Percentiles rank a stretch among this genome's conserved stretches.
Evolutionary conservation across 2,329 filamentous ascomycete species (phyloP).

Genomic region (Macrophomina pseudophaseolina): DNA sequence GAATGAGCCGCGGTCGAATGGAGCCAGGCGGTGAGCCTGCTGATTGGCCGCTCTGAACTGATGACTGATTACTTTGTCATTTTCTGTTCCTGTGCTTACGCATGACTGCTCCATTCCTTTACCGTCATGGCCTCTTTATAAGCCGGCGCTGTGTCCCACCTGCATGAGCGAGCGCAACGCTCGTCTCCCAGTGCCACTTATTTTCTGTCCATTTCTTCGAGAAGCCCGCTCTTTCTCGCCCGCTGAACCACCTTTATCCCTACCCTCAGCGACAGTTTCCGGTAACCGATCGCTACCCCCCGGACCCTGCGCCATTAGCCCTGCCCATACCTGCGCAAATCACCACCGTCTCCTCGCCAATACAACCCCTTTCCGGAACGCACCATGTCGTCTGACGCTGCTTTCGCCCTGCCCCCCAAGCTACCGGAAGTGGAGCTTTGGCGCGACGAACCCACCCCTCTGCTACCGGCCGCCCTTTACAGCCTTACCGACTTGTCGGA

Average conservation of each 20-base stretch:
- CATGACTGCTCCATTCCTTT: constrained; percentile 6
- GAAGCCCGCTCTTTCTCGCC: not conserved
- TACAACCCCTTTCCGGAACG: not conserved
- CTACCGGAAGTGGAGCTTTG: constrained; percentile 24
- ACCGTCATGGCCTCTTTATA: constrained; percentile 15
- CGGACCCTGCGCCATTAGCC: not conserved
- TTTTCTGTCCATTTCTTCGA: constrained; percentile 7
- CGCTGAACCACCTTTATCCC: not conserved
- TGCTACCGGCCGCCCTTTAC: constrained; percentile 26
- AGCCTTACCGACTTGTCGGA: constrained; percentile 6
- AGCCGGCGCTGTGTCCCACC: constrained; percentile 16
- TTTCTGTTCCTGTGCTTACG: constrained; percentile 14
- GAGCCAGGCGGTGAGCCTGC: not conserved
- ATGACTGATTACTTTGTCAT: not conserved
- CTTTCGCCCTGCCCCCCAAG: constrained; percentile 22
- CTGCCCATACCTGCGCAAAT: not conserved
- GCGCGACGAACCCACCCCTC: constrained; percentile 19
- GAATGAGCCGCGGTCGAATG: constrained; percentile 1
- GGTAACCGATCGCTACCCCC: not conserved
- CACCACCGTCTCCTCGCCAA: not conserved
- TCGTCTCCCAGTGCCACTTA: not conserved
- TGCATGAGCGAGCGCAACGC: not conserved
- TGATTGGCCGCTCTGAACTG: not conserved
- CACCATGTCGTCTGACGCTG: constrained; percentile 13
- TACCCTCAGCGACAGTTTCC: not conserved